phyloP scores from a whole-genome alignment of 139 green algal species.

The Coelastrella sp. region DNA sequence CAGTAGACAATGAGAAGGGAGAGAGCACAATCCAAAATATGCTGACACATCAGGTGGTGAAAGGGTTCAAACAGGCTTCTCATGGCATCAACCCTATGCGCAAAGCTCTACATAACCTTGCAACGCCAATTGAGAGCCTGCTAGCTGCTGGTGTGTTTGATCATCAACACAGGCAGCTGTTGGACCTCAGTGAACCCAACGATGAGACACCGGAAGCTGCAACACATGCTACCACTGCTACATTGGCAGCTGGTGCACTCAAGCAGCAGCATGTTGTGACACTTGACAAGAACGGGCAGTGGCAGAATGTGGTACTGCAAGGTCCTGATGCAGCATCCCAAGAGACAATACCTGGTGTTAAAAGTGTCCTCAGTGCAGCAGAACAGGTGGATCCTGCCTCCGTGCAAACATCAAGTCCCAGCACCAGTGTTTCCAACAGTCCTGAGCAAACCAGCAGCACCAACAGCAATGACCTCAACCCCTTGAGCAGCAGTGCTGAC shows the following conservation, averaged over 20 bases:
- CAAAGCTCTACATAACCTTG: background rate
- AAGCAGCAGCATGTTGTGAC: slow-evolving; percentile 22
- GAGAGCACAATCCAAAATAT: background rate
- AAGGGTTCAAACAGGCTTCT: no score
- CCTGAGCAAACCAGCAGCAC: background rate
- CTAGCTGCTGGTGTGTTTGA: background rate
- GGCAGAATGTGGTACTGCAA: background rate
- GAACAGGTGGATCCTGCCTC: no score
- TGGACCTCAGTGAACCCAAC: no score
- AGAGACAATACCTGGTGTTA: no score
- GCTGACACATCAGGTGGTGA: slow-evolving; percentile 19
- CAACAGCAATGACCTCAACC: background rate
- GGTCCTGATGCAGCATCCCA: background rate
- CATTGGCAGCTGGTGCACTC: background rate
- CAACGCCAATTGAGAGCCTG: background rate
- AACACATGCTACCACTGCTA: background rate
- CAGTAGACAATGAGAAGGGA: no score
- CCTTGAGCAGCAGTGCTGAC: background rate
- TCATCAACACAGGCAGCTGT: background rate
- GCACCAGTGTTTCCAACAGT: no score
- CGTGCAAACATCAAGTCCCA: no score
- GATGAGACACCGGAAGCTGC: background rate
- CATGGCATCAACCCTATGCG: no score
- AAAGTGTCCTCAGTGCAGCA: background rate
- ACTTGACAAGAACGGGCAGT: background rate